phyloP scores from a whole-genome alignment of 306 rosid genomes.

The Cucumis melo region DNA sequence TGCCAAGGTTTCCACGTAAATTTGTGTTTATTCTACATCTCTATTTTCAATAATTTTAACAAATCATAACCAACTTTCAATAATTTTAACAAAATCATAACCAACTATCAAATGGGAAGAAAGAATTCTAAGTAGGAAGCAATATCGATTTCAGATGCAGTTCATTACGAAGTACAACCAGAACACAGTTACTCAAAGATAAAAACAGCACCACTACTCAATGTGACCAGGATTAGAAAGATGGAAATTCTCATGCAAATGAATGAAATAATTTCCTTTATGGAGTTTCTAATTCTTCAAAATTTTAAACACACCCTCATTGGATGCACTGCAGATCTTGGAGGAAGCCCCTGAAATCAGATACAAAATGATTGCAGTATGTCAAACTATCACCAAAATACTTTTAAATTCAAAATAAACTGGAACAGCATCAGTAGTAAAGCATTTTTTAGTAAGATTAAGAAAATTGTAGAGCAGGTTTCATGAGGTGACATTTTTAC shows the following conservation, averaged over 20 bases:
- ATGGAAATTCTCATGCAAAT: neutral
- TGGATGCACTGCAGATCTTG: conserved; percentile 91
- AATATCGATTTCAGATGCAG: neutral
- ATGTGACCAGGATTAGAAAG: neutral
- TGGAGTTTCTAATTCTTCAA: neutral
- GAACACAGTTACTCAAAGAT: neutral
- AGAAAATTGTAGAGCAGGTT: neutral
- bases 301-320: conserved; percentile 65
- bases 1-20: no score
- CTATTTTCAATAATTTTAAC: no score
- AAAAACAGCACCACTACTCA: neutral
- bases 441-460: neutral
- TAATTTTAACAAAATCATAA: neutral
- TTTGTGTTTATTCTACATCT: no score
- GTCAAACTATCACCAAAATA: conserved; percentile 5
- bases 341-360: conserved; percentile 88
- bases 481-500: conserved; percentile 20
- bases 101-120: neutral
- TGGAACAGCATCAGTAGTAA: neutral
- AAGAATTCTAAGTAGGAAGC: neutral
- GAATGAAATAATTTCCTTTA: neutral
- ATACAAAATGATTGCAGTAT: conserved; percentile 1
- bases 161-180: neutral
- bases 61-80: neutral
- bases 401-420: neutral